A percentile compares a stretch with the other conserved stretches of the same genome.
Evolutionary conservation across 2,329 filamentous ascomycete genomes (phyloP).

Genomic region (Pseudogymnoascus sp.): DNA sequence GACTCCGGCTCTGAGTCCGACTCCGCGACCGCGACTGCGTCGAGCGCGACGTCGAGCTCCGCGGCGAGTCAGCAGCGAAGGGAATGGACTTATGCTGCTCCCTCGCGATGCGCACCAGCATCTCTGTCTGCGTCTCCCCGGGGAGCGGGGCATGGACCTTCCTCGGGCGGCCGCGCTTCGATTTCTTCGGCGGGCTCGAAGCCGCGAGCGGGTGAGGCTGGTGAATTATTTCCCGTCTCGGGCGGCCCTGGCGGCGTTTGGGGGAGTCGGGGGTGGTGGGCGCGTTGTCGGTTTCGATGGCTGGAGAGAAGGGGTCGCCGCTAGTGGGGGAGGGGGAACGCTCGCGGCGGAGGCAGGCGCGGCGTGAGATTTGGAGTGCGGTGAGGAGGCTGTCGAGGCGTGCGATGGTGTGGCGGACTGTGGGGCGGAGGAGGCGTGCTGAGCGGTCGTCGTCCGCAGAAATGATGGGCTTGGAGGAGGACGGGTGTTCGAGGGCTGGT

Average conservation of each 20-base stretch:
- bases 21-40: background rate
- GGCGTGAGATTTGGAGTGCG: constrained; percentile 60
- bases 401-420: constrained; percentile 60
- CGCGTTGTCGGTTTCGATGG: background rate
- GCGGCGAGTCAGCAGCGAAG: background rate
- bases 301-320: constrained; percentile 19
- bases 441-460: constrained; percentile 66
- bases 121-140: constrained; percentile 41
- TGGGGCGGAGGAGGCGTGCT: constrained; percentile 55
- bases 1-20: background rate
- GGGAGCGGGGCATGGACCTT: constrained; percentile 34
- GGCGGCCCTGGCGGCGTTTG: background rate
- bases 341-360: constrained; percentile 39
- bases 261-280: background rate
- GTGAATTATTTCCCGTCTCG: background rate
- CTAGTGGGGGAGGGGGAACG: constrained; percentile 35
- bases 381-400: constrained; percentile 62
- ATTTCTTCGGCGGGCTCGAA: background rate
- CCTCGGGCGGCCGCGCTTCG: constrained; percentile 29
- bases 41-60: background rate
- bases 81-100: constrained; percentile 16
- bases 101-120: constrained; percentile 40
- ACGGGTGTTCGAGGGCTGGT: background rate
- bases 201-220: background rate
- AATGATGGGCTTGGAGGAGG: constrained; percentile 41